phyloP scores from a whole-genome alignment of 768 basidiomycete species.

The Trametes punicea region DNA sequence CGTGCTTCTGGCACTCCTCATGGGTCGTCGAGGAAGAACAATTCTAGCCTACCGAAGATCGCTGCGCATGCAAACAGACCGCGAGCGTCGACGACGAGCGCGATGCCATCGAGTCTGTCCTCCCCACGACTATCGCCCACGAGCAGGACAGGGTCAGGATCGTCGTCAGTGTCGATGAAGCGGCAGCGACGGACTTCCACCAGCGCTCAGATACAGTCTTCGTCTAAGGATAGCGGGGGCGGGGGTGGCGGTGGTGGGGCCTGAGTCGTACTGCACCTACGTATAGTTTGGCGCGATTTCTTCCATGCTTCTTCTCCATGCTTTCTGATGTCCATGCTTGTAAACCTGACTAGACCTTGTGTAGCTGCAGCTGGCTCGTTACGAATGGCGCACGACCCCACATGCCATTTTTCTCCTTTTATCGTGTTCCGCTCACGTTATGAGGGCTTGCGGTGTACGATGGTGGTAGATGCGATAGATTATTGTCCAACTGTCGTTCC shows the following conservation, averaged over 20 bases:
- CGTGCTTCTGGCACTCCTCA: conserved; percentile 76
- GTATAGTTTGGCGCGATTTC: conserved; percentile 23
- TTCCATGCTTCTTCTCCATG: conserved; percentile 36
- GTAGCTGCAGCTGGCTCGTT: conserved; percentile 15
- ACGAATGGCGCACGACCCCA: conserved; percentile 10
- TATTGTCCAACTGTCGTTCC: conserved; percentile 21
- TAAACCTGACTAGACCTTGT: conserved; percentile 25
- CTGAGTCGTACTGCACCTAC: conserved; percentile 20
- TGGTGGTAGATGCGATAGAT: conserved; percentile 25
- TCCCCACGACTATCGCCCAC: conserved; percentile 39
- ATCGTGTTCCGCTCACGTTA: conserved; percentile 1
- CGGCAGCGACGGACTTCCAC: conserved; percentile 78
- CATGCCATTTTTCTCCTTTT: conserved; percentile 3
- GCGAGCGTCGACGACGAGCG: conserved; percentile 64
- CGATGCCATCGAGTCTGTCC: conserved; percentile 45
- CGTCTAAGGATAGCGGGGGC: conserved; percentile 31
- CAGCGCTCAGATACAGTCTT: conserved; percentile 43
- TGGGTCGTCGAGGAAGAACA: conserved; percentile 59
- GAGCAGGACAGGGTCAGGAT: conserved; percentile 28
- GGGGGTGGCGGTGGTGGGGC: conserved; percentile 23
- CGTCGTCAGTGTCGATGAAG: conserved; percentile 53
- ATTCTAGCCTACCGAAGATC: conserved; percentile 63
- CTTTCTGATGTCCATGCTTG: conserved; percentile 21
- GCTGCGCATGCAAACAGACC: conserved; percentile 73
- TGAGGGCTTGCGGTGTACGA: conserved; percentile 24